Evolutionary conservation across 139 green algal species (phyloP), one percentile per base, ranked within the genome.

Genomic region (Marvania coccoides): DNA sequence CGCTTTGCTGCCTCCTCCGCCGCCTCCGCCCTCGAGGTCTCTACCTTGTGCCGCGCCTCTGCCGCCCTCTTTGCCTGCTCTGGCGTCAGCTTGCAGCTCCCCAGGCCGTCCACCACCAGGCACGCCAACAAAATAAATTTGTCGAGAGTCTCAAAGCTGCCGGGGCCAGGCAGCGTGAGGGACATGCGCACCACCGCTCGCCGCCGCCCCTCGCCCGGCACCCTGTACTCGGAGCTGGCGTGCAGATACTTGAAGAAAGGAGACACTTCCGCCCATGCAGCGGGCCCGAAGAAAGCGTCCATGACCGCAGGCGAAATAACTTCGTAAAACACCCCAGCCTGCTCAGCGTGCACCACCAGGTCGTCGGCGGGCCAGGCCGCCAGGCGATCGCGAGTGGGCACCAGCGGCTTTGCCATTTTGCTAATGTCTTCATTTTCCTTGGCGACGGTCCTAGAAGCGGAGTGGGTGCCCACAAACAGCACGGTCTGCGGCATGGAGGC

Each of bases 401-500:
- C 53, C 30, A 51, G 10, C n/a, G 15, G 26, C 26, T 74, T 73
- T 58, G 31, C 39, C 55, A 74, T 26, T 34, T 45, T 19, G 23
- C 55, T 65, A 23, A 77, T 39, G 55, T 72, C 70, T 4, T 45
- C 54, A 6, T 58, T 58, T 12, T 61, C 36, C 33, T 56, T n/a
- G 12, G 33, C 19, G 61, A 83, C 51, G n/a, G 29, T 13, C 39
- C 63, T 73, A 7, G 56, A 46, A 12, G 47, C 31, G 9, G 28
- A 5, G 31, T 47, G 58, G 7, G 61, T 61, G 4, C 48, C 68
- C 10, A 83, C 55, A 6, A 54, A 55, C 34, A 83, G 63, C 34
- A 82, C 77, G 9, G 75, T 63, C 3, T 37, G 63, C 26, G 72
- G 60, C 69, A 78, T 76, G 28, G 45, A 29, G 30, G 29, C 40